A percentile compares a stretch with the other conserved stretches of the same genome.
These are phyloP conservation scores for Neurospora sp. DNA, from an alignment of 495 filamentous ascomycete species.

Conservation along the genomic window DNA sequence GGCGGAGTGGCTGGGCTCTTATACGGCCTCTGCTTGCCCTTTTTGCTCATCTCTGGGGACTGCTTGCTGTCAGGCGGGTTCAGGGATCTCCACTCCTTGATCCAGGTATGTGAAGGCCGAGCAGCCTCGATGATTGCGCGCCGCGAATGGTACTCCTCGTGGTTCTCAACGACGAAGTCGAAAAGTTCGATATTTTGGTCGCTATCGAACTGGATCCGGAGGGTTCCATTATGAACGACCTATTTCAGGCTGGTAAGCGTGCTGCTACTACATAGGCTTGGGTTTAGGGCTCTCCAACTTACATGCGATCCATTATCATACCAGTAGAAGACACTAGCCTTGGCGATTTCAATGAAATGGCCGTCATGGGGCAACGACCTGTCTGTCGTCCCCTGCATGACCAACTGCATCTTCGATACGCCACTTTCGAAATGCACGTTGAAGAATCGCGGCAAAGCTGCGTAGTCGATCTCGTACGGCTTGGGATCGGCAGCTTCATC, in stretches of 20 bases:
- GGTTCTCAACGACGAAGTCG: constrained; percentile 50
- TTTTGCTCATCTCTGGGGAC: constrained; percentile 66
- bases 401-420: constrained; percentile 67
- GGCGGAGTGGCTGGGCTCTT: constrained; percentile 41
- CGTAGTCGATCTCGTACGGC: constrained; percentile 66
- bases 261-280: not conserved
- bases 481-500: constrained; percentile 43
- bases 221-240: constrained; percentile 52
- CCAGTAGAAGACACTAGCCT: constrained; percentile 61
- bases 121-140: constrained; percentile 43
- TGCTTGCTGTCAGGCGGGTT: constrained; percentile 51
- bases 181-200: constrained; percentile 64
- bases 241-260: constrained; percentile 23
- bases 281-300: constrained; percentile 16
- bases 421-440: constrained; percentile 75
- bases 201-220: constrained; percentile 56
- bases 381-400: constrained; percentile 48
- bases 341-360: constrained; percentile 52
- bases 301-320: constrained; percentile 62
- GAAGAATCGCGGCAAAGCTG: constrained; percentile 71
- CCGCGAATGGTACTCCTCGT: constrained; percentile 61
- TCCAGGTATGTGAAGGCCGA: constrained; percentile 42
- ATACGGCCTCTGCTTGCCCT: constrained; percentile 42
- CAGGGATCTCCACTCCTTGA: constrained; percentile 43
- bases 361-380: constrained; percentile 46